phyloP scores from a whole-genome alignment of 2,329 filamentous ascomycete genomes.

The Fonsecaea monophora region DNA sequence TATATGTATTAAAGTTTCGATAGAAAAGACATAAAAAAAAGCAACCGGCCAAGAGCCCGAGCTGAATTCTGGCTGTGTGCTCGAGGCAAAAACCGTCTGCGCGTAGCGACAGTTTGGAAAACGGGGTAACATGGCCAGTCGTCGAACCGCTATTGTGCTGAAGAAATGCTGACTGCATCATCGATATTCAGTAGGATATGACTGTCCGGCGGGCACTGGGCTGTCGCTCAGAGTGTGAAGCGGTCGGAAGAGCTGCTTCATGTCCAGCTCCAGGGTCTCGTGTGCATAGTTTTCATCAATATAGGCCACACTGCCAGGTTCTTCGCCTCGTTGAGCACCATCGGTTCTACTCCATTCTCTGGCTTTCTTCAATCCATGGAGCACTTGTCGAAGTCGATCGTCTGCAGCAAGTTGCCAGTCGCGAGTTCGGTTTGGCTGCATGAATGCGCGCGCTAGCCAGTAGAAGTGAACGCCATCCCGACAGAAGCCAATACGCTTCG shows the following conservation, averaged over 20 bases:
- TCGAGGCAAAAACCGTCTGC: background rate
- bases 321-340: constrained; percentile 69
- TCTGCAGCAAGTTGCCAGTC: constrained; percentile 66
- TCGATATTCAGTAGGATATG: constrained; percentile 10
- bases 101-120: background rate
- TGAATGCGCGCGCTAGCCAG: constrained; percentile 71
- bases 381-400: constrained; percentile 65
- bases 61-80: background rate
- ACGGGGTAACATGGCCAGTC: background rate
- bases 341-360: constrained; percentile 68
- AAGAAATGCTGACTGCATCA: background rate
- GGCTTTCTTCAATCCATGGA: constrained; percentile 66
- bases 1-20: constrained; percentile 27
- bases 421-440: constrained; percentile 63
- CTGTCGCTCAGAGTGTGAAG: constrained; percentile 42
- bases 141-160: background rate
- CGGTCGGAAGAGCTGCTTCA: constrained; percentile 73
- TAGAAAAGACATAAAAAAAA: background rate
- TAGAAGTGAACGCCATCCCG: constrained; percentile 76
- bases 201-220: background rate
- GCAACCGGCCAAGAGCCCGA: constrained; percentile 3
- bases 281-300: constrained; percentile 72
- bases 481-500: constrained; percentile 71
- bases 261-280: constrained; percentile 70
- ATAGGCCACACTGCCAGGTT: constrained; percentile 71